A percentile compares a stretch with the other conserved stretches of the same genome.
Conservation (phyloP, 495 filamentous ascomycete species). For the Tetracladium setigerum region DNA sequence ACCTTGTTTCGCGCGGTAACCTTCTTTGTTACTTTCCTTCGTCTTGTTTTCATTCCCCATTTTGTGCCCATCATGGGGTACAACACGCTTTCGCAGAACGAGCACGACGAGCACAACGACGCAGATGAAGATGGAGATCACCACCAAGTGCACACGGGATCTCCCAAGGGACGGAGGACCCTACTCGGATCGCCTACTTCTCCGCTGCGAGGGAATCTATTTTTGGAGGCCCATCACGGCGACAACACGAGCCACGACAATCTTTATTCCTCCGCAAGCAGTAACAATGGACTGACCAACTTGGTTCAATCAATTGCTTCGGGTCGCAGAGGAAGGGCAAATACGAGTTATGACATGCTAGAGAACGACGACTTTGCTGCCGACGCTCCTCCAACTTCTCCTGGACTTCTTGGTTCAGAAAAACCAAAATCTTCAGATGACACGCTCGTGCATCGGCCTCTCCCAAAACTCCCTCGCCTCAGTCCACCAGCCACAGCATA, state of each 20-base stretch:
- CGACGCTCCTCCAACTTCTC: constrained; percentile 3
- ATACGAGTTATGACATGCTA: constrained; percentile 12
- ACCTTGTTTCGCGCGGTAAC: no score
- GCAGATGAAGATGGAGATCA: background rate
- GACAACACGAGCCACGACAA: constrained; percentile 3
- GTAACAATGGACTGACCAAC: background rate
- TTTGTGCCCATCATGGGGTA: constrained; percentile 11
- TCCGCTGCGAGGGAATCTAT: constrained; percentile 9
- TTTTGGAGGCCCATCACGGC: constrained; percentile 5
- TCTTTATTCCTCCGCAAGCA: background rate
- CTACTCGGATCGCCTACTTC: constrained; percentile 9
- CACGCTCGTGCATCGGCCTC: background rate
- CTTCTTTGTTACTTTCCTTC: no score
- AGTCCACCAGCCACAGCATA: constrained; percentile 9
- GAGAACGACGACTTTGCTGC: constrained; percentile 14
- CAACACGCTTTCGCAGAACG: constrained; percentile 9
- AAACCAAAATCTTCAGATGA: constrained; percentile 6
- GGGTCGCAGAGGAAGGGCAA: constrained; percentile 1
- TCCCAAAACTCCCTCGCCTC: constrained; percentile 2
- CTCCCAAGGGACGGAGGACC: background rate
- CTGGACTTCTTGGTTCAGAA: background rate
- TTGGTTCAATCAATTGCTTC: constrained; percentile 9
- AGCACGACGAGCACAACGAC: constrained; percentile 6
- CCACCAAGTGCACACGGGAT: no score
- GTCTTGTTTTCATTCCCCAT: no score